These are phyloP conservation scores for Phialemoniopsis sp. DNA, from an alignment of 2,329 filamentous ascomycete species.

Conservation along the genomic window DNA sequence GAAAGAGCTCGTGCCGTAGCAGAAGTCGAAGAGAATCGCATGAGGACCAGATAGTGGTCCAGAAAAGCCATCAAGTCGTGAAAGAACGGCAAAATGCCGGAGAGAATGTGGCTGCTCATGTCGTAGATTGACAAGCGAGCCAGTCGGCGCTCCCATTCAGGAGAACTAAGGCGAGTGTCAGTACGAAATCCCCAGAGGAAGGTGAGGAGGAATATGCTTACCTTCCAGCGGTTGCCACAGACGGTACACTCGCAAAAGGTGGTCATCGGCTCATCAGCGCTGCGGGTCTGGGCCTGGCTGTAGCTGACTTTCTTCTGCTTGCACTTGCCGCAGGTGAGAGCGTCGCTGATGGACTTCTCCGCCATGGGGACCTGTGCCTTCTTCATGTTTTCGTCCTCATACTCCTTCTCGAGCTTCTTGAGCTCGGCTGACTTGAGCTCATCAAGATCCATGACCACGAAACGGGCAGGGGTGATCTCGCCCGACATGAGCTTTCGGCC, in stretches of 20 bases:
- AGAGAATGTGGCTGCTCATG: too few relatives aligned
- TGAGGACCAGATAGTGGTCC: constrained; percentile 3
- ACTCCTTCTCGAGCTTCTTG: constrained; percentile 67
- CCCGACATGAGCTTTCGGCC: constrained; percentile 72
- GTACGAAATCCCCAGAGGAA: constrained; percentile 8
- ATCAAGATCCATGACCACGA: constrained; percentile 84
- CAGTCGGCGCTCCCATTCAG: constrained; percentile 5
- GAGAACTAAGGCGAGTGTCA: constrained; percentile 17
- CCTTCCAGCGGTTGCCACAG: constrained; percentile 70
- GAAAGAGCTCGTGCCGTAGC: constrained; percentile 1
- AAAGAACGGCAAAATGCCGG: not conserved
- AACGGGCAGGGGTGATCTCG: constrained; percentile 65
- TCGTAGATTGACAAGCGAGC: too few relatives aligned
- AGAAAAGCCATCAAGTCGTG: too few relatives aligned
- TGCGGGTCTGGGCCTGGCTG: constrained; percentile 90
- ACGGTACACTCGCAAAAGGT: constrained; percentile 70
- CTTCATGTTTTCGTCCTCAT: constrained; percentile 93
- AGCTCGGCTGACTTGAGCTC: constrained; percentile 88
- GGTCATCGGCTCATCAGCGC: constrained; percentile 90
- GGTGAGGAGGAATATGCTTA: constrained; percentile 26
- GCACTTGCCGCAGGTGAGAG: constrained; percentile 86
- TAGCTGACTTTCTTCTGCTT: constrained; percentile 93
- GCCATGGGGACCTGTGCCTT: constrained; percentile 92
- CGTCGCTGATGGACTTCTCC: constrained; percentile 85
- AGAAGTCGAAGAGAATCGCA: constrained; percentile 20